Conservation (phyloP, 805 yeast species). For the Scheffersomyces ergatensis region DNA sequence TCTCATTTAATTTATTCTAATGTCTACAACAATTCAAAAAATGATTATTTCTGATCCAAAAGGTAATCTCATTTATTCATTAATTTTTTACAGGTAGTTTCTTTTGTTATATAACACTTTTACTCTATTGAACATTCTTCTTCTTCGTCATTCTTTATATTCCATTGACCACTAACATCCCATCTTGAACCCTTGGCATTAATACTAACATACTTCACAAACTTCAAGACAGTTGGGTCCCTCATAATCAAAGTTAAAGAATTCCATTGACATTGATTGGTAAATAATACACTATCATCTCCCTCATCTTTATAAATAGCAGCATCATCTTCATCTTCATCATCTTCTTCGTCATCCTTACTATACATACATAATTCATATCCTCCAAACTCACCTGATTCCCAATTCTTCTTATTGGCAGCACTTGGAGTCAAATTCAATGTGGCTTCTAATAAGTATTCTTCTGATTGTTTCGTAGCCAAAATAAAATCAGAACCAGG, state of each 20-base stretch:
- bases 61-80: too few relatives aligned
- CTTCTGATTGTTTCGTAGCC: constrained; percentile 61
- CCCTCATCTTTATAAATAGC: constrained; percentile 67
- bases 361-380: constrained; percentile 87
- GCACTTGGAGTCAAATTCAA: constrained; percentile 73
- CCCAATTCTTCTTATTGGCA: constrained; percentile 65
- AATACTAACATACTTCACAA: constrained; percentile 86
- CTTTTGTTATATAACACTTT: too few relatives aligned
- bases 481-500: constrained; percentile 93
- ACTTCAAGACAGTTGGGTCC: constrained; percentile 84
- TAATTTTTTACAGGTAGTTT: too few relatives aligned
- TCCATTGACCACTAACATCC: constrained; percentile 86
- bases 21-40: too few relatives aligned
- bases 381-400: constrained; percentile 87
- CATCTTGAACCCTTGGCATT: constrained; percentile 89
- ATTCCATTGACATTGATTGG: constrained; percentile 84
- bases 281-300: constrained; percentile 73
- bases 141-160: constrained; percentile 50
- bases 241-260: constrained; percentile 71
- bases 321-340: constrained; percentile 67
- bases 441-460: constrained; percentile 70
- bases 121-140: too few relatives aligned
- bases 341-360: constrained; percentile 45
- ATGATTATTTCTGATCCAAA: too few relatives aligned
- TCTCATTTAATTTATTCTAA: too few relatives aligned